These are phyloP conservation scores for Fusarium tanahbumbuense DNA, from an alignment of 2,329 filamentous ascomycete species.

Conservation along the genomic window DNA sequence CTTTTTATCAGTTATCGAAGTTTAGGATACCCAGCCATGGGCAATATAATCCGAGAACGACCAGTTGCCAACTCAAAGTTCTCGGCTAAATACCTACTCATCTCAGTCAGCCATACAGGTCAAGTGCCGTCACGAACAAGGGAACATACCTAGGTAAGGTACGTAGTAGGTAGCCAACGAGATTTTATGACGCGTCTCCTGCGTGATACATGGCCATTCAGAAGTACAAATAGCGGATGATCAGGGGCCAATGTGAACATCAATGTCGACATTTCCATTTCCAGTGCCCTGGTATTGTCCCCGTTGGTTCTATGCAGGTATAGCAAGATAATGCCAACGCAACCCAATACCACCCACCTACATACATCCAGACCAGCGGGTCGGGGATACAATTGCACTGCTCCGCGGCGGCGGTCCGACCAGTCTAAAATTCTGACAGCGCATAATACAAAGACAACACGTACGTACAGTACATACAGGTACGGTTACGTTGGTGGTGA, in stretches of 20 bases:
- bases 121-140: conserved; percentile 3
- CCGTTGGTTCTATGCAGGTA: conserved; percentile 13
- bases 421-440: conserved; percentile 29
- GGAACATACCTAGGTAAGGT: not conserved
- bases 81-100: not conserved
- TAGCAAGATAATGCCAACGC: conserved; percentile 27
- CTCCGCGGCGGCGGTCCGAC: conserved; percentile 39
- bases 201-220: conserved; percentile 39
- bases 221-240: not conserved
- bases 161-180: conserved; percentile 8
- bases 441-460: conserved; percentile 22
- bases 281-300: conserved; percentile 28
- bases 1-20: not conserved
- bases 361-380: conserved; percentile 17
- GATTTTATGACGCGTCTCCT: conserved; percentile 38
- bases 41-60: not conserved
- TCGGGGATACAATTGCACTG: conserved; percentile 23
- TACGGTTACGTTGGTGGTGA: conserved; percentile 1
- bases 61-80: not conserved
- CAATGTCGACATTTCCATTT: conserved; percentile 17
- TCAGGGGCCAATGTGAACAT: conserved; percentile 8
- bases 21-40: not conserved
- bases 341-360: not conserved
- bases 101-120: not conserved
- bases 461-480: conserved; percentile 7